Evolutionary conservation across 2,329 filamentous ascomycete genomes (phyloP).

Genomic region (Pseudogymnoascus sp.): DNA sequence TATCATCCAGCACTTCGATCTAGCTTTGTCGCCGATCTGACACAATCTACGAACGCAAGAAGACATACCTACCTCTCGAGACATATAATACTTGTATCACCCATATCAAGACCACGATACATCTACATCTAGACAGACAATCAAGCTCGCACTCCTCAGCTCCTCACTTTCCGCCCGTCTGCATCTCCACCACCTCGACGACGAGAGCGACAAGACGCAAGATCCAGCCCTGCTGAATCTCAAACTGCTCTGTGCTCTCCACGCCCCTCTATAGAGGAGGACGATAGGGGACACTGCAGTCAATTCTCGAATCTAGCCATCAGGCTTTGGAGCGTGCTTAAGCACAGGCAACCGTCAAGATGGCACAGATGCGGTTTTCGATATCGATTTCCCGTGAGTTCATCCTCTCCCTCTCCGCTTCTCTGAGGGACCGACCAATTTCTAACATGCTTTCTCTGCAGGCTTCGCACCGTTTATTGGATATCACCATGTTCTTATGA

Average conservation of each 20-base stretch:
- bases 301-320: not conserved
- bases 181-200: not conserved
- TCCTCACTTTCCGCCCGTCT: not conserved
- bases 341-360: constrained; percentile 1
- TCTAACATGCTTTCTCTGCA: constrained; percentile 23
- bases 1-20: constrained; percentile 5
- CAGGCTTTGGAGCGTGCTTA: not conserved
- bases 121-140: not conserved
- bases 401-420: not conserved
- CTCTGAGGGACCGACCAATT: not conserved
- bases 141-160: not conserved
- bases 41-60: not conserved
- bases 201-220: constrained; percentile 1
- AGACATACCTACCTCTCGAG: not conserved
- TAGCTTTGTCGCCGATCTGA: not conserved
- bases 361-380: constrained; percentile 6
- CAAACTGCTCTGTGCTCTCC: constrained; percentile 5
- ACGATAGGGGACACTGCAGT: constrained; percentile 6
- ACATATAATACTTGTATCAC: not conserved
- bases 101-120: not conserved
- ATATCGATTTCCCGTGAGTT: constrained; percentile 4
- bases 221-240: constrained; percentile 4
- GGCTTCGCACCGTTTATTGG: constrained; percentile 62
- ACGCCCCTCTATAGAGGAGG: constrained; percentile 6
- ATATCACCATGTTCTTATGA: constrained; percentile 89